Percentiles rank a stretch among this genome's conserved stretches.
phyloP scores from a whole-genome alignment of 495 filamentous ascomycete species.

The Talaromyces borbonicus region DNA sequence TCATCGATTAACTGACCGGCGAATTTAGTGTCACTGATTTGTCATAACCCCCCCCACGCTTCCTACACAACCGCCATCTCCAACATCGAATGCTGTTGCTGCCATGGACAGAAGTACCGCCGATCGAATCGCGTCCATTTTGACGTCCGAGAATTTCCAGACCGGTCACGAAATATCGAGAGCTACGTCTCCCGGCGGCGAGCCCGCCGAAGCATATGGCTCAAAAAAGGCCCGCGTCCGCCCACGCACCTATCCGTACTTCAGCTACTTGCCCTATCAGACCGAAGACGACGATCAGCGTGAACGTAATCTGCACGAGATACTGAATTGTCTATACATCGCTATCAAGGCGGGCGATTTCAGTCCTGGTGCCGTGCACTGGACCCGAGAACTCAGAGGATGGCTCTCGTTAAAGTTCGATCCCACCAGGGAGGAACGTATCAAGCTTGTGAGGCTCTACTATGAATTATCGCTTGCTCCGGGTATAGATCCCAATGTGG shows the following conservation, averaged over 20 bases:
- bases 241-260: slow-evolving; percentile 88
- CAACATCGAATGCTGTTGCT: slow-evolving; percentile 7
- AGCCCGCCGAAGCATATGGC: slow-evolving; percentile 43
- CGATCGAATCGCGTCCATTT: slow-evolving; percentile 23
- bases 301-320: slow-evolving; percentile 66
- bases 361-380: slow-evolving; percentile 84
- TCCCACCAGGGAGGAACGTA: slow-evolving; percentile 68
- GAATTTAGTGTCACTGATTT: not conserved
- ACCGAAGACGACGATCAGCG: slow-evolving; percentile 68
- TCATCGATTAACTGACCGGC: not conserved
- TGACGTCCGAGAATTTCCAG: slow-evolving; percentile 37
- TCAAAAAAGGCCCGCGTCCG: slow-evolving; percentile 57
- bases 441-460: slow-evolving; percentile 80
- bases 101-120: slow-evolving; percentile 30
- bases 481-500: slow-evolving; percentile 67
- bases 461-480: slow-evolving; percentile 90
- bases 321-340: slow-evolving; percentile 86
- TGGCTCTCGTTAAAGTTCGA: slow-evolving; percentile 98
- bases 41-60: not conserved
- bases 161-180: slow-evolving; percentile 47
- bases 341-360: slow-evolving; percentile 89
- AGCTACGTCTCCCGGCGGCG: slow-evolving; percentile 57
- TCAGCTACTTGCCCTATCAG: slow-evolving; percentile 74
- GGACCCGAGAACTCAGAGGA: slow-evolving; percentile 90
- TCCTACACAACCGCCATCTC: not conserved